Evolutionary conservation across 768 basidiomycete genomes (phyloP), one percentile per base, ranked within the genome.

Genomic region (Pulveroboletus sp.): DNA sequence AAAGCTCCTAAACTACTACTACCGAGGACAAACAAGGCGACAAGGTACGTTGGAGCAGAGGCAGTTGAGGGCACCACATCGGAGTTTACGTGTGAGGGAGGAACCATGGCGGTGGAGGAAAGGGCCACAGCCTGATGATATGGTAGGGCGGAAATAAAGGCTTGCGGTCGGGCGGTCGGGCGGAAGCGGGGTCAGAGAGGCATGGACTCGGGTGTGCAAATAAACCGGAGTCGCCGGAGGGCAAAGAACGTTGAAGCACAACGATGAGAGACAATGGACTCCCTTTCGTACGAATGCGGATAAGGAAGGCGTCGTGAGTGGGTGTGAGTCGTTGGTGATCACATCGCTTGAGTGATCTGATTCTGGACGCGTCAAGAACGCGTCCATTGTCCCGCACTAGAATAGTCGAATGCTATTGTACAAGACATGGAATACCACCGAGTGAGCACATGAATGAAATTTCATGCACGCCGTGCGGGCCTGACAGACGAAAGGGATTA

Each of bases 81-180:
- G 62, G 63, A 43, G 49, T 59, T 63, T 63, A 65, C 63, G 62
- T 63, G 60, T 62, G 52, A 49, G 45, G n/a, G 8, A 49, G 60
- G 36, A 47, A n/a, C 35, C 21, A 48, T 48, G 40, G 39, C 14
- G 18, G 18, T 54, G 53, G 53, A 53, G 39, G 47, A 52, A 59
- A 44, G 56, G 21, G 21, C 21, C 21, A 21, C 21, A 46, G 42
- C 44, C 43, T 28, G 37, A 50, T 35, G 51, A 36, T 50, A 42
- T 41, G 14, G 54, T n/a, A 60, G 49, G 45, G 59, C 63, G 53
- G 62, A 59, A 63, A 63, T 63, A 59, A 54, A 56, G 54, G 38
- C 47, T 26, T 39, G 54, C 44, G 57, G 46, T 50, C 37, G 32
- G 21, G 43, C 15, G 21, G 43, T 41, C 47, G 49, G 51, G 46